Percentiles rank a stretch among this genome's conserved stretches.
Evolutionary conservation across 1,284 basidiomycete genomes (phyloP).

Genomic region (Sanghuangporus weigelae): DNA sequence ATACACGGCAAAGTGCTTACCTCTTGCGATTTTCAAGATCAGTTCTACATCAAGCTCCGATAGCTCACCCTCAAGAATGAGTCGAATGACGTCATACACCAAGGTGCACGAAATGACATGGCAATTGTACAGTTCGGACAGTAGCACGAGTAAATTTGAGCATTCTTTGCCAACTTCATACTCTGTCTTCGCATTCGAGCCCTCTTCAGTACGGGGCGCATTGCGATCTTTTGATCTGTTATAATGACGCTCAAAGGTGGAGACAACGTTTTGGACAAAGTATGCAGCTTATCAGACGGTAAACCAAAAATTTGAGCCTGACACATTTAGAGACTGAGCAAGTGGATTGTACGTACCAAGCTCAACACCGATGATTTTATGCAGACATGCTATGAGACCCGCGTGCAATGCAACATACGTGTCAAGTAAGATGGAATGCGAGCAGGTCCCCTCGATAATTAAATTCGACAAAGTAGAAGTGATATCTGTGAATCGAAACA

Average conservation of each 20-base stretch:
- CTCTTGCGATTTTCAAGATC: conserved; percentile 79
- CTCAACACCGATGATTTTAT: conserved; percentile 85
- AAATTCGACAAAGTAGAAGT: conserved; percentile 76
- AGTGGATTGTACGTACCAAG: conserved; percentile 57
- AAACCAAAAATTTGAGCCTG: no score
- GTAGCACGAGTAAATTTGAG: conserved; percentile 81
- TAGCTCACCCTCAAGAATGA: conserved; percentile 62
- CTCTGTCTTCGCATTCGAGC: conserved; percentile 26
- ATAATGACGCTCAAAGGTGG: conserved; percentile 60
- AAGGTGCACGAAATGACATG: conserved; percentile 86
- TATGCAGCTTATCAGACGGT: conserved; percentile 53
- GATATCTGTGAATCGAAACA: conserved; percentile 52
- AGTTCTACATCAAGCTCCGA: conserved; percentile 84
- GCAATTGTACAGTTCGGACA: conserved; percentile 95
- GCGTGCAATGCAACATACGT: conserved; percentile 91
- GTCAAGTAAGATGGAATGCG: conserved; percentile 81
- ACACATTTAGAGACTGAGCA: conserved; percentile 8
- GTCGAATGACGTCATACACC: conserved; percentile 86
- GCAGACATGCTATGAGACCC: conserved; percentile 79
- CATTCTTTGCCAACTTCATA: conserved; percentile 70
- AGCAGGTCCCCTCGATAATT: conserved; percentile 79
- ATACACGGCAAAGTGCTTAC: conserved; percentile 41
- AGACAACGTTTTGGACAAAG: conserved; percentile 68
- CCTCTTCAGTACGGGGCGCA: conserved; percentile 17
- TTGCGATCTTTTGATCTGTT: conserved; percentile 17